Base-by-base conservation (phyloP, 2,329 filamentous ascomycete genomes). In the Delphinella strobiligena region DNA sequence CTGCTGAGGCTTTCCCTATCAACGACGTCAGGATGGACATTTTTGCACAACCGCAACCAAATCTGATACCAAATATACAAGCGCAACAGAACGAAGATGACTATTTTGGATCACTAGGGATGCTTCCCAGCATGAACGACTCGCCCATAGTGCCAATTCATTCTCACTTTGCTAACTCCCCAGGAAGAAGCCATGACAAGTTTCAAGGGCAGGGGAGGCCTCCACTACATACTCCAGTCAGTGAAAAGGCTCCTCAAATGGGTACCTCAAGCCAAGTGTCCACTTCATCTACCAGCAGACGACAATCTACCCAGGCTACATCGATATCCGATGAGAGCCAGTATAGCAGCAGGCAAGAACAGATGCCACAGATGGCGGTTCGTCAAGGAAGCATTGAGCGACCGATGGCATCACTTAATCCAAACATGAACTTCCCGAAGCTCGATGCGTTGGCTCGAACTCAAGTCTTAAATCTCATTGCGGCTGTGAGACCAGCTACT, bases 391-490 rank as follows among this genome's bases (percentile, higher is more conserved):
- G 58, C 42, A 11, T 63, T 48, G 48, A 59, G 51, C 51, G 48
- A 42, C 47, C 54, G 52, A 52, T 58, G 54, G 53, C 53, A 4
- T 51, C 59, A 47, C 51, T 59, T 14, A 48, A 54, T 30, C 51
- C 51, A 27, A 58, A 52, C 12, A 51, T 48, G 36, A 52, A 49
- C 37, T 38, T 58, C 9, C 55, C 52, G 4, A 50, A 54, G 11
- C 61, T 72, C 3, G 60, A 67, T 34, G 62, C 68, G 19, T 45
- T 58, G 14, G 53, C 62, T 18, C 55, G 66, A 10, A 51, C 61
- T 31, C 57, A 59, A 17, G 42, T 75, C 0, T 47, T 79, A 2
- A 59, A 66, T n/a, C 54, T 75, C 1, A 60, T 78, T 19, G 62
- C 68, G n/a, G 56, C 62, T 2, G 62, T 67, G 9, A 62, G 64